Conservation (phyloP, 2,329 filamentous ascomycete species). For the Chaetomium globosum region DNA sequence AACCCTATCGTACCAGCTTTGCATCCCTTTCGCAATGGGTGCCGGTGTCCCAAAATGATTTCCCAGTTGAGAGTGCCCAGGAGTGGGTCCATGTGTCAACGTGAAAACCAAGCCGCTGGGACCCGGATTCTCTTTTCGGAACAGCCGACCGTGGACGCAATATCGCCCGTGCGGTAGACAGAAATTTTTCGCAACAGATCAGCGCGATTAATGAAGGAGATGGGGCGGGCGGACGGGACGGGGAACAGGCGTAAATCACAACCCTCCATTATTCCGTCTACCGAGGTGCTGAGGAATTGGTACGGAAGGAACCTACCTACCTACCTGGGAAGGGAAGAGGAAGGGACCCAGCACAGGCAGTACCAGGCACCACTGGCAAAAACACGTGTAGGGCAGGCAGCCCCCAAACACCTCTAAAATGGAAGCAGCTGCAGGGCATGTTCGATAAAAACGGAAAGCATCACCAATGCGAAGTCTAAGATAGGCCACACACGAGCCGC, state of each 20-base stretch:
- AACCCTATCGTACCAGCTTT: not conserved
- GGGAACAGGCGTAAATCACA: not conserved
- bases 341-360: not conserved
- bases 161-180: conserved; percentile 5
- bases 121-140: conserved; percentile 17
- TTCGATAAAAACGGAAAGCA: conserved; percentile 28
- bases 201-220: conserved; percentile 10
- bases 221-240: conserved; percentile 13
- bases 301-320: not conserved
- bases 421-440: not conserved
- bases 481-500: conserved; percentile 31
- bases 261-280: not conserved
- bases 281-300: not conserved
- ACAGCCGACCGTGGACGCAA: conserved; percentile 6
- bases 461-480: conserved; percentile 17
- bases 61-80: conserved; percentile 5
- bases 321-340: not conserved
- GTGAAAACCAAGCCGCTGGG: conserved; percentile 1
- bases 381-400: not conserved
- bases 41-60: not conserved
- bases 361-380: not conserved
- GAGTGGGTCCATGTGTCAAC: conserved; percentile 12
- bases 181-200: conserved; percentile 20
- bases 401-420: conserved; percentile 10
- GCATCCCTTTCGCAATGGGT: not conserved